Conservation (phyloP, 805 yeast species). For the Schizosaccharomyces japonicus region DNA sequence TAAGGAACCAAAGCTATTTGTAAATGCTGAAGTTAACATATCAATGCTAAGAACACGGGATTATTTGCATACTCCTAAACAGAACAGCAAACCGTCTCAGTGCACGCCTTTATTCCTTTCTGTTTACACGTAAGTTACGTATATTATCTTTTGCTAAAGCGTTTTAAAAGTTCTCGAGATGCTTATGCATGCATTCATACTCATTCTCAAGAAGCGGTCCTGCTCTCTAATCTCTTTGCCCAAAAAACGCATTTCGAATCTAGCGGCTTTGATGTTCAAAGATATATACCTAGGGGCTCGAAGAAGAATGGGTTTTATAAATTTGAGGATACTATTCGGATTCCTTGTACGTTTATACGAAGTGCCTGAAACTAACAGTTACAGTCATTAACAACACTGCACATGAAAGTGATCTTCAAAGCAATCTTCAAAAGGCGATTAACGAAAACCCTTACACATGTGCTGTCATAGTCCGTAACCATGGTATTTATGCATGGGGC, state of each 20-base stretch:
- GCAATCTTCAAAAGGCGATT: conserved; percentile 38
- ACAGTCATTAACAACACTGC: conserved; percentile 86
- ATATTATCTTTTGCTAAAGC: neutral
- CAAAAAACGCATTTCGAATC: neutral
- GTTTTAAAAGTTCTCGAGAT: conserved; percentile 20
- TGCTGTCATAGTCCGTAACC: conserved; percentile 77
- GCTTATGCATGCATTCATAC: conserved; percentile 92
- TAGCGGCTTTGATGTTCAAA: neutral
- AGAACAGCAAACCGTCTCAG: conserved; percentile 60
- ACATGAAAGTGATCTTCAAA: conserved; percentile 62
- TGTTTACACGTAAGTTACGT: conserved; percentile 23
- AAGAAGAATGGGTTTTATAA: conserved; percentile 2
- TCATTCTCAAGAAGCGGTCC: conserved; percentile 37
- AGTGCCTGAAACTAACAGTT: conserved; percentile 50
- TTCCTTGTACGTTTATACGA: conserved; percentile 41
- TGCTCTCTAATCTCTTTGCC: neutral
- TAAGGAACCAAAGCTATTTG: neutral
- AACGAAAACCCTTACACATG: conserved; percentile 49
- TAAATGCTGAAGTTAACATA: conserved; percentile 15
- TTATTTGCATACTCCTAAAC: conserved; percentile 33
- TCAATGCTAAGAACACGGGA: conserved; percentile 24
- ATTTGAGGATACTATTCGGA: neutral
- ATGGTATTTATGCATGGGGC: conserved; percentile 95
- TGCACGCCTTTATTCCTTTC: conserved; percentile 76
- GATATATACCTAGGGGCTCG: neutral